These are phyloP conservation scores for Wickerhamomyces queroliae DNA, from an alignment of 805 yeast species.

Conservation along the genomic window DNA sequence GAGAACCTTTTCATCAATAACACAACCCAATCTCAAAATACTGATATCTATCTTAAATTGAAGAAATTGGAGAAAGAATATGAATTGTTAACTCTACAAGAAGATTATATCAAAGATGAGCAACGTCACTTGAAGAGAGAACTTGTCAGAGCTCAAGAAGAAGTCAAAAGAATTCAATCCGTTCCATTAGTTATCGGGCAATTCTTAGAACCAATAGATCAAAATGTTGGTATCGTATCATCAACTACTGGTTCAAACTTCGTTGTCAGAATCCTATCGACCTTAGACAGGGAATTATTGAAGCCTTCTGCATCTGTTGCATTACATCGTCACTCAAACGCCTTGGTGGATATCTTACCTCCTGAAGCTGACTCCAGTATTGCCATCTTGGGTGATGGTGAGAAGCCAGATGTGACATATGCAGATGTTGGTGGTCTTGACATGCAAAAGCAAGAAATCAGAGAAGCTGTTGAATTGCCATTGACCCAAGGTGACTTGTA, in stretches of 20 bases:
- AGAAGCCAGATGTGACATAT: conserved; percentile 87
- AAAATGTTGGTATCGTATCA: conserved; percentile 92
- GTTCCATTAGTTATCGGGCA: conserved; percentile 98
- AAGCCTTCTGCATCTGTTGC: conserved; percentile 97
- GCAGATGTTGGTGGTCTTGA: conserved; percentile 99
- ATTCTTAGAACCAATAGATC: conserved; percentile 95
- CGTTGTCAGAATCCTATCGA: conserved; percentile 90
- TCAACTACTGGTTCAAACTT: conserved; percentile 97
- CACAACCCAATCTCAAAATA: conserved; percentile 22
- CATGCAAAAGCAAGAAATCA: conserved; percentile 98
- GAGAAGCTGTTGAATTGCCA: conserved; percentile 98
- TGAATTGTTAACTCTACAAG: conserved; percentile 81
- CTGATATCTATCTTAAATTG: conserved; percentile 76
- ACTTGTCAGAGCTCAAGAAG: conserved; percentile 94
- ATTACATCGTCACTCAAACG: conserved; percentile 96
- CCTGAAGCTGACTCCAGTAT: conserved; percentile 98
- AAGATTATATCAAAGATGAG: conserved; percentile 96
- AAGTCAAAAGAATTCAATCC: conserved; percentile 93
- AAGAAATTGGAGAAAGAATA: conserved; percentile 89
- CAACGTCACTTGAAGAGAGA: conserved; percentile 95
- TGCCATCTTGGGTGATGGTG: conserved; percentile 90
- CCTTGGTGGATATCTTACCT: conserved; percentile 93
- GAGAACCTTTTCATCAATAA: conserved; percentile 22
- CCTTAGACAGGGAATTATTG: conserved; percentile 88
- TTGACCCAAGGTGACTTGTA: conserved; percentile 93